A percentile compares a stretch with the other conserved stretches of the same genome.
Conservation (phyloP, 768 basidiomycete species). For the Punctularia strigosozonata region DNA sequence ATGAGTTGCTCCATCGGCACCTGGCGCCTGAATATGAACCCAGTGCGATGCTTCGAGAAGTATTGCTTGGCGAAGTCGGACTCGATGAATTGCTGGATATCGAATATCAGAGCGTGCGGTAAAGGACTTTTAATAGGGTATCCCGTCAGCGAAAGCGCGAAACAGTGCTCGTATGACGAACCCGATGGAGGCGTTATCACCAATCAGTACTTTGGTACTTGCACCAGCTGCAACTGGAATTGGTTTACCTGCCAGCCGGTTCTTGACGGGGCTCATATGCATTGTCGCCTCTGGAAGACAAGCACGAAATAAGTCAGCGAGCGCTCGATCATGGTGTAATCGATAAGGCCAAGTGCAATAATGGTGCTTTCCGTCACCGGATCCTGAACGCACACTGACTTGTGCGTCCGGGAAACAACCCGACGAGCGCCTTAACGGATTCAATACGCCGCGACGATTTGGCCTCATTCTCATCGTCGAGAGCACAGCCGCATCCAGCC, state of each 20-base stretch:
- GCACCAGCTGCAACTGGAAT: slow-evolving; percentile 36
- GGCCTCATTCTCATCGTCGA: too few species aligned
- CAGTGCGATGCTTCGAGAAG: slow-evolving; percentile 84
- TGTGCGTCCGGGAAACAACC: too few species aligned
- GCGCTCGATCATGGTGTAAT: too few species aligned
- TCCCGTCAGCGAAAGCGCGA: slow-evolving; percentile 19
- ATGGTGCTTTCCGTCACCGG: too few species aligned
- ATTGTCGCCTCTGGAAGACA: slow-evolving; percentile 50
- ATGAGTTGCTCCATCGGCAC: slow-evolving; percentile 82
- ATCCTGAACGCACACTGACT: too few species aligned
- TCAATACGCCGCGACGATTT: too few species aligned
- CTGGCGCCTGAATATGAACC: slow-evolving; percentile 73
- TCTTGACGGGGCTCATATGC: slow-evolving; percentile 68
- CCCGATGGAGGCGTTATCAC: slow-evolving; percentile 16
- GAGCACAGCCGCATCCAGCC: background rate
- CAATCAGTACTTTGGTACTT: background rate
- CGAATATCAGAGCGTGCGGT: slow-evolving; percentile 68
- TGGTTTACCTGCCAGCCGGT: slow-evolving; percentile 46
- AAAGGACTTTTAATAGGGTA: slow-evolving; percentile 73
- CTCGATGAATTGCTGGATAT: slow-evolving; percentile 81
- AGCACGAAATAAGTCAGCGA: slow-evolving; percentile 1
- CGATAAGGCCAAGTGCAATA: too few species aligned
- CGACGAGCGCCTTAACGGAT: too few species aligned
- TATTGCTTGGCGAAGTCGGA: slow-evolving; percentile 80
- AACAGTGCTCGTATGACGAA: slow-evolving; percentile 49